Evolutionary conservation across 2,329 filamentous ascomycete genomes (phyloP).

Genomic region (Fusarium subglutinans): DNA sequence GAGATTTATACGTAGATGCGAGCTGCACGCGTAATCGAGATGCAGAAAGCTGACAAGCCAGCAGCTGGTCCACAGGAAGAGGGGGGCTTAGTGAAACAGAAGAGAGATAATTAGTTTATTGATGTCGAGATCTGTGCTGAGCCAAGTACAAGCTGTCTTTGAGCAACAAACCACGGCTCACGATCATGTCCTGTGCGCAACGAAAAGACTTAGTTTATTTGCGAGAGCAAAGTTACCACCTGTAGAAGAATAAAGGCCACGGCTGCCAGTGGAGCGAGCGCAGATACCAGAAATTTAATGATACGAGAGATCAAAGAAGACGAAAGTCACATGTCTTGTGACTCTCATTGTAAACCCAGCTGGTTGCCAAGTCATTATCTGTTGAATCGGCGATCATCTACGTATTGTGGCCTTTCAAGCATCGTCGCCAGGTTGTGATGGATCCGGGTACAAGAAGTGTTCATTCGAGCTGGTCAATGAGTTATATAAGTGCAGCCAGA

Average conservation of each 20-base stretch:
- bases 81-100: not conserved
- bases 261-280: not conserved
- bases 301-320: not conserved
- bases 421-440: not conserved
- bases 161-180: conserved; percentile 42
- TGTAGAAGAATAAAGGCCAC: conserved; percentile 8
- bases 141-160: conserved; percentile 38
- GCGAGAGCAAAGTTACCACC: conserved; percentile 37
- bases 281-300: not conserved
- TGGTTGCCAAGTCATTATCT: not conserved
- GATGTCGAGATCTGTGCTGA: conserved; percentile 31
- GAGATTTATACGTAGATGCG: too few relatives aligned
- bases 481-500: not conserved
- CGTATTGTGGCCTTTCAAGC: not conserved
- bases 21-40: fast-evolving
- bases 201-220: conserved; percentile 32
- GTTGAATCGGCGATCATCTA: not conserved
- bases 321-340: too few relatives aligned
- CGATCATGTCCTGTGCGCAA: conserved; percentile 41
- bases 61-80: fast-evolving
- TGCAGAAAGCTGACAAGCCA: not conserved
- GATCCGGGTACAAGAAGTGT: not conserved
- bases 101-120: not conserved
- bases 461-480: not conserved
- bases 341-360: not conserved